Percentiles rank a stretch among this genome's conserved stretches.
These are phyloP conservation scores for Choanephora cucurbitarum DNA, from an alignment of 371 early-diverging fungal species.

Conservation along the genomic window DNA sequence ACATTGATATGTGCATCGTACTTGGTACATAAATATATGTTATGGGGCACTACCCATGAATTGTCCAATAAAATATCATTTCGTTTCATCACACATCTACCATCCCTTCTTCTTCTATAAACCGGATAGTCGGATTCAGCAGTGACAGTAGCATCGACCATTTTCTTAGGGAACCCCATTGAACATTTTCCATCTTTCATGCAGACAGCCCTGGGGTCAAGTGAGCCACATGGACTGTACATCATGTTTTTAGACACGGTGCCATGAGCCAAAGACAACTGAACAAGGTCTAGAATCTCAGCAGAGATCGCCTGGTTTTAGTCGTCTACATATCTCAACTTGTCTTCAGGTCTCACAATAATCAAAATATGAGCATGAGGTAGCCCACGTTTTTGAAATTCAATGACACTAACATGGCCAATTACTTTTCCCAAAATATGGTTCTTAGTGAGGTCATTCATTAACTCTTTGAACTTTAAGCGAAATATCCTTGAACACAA, in stretches of 20 bases:
- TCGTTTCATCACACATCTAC: neutral
- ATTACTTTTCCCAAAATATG: conserved; percentile 22
- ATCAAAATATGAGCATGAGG: conserved; percentile 38
- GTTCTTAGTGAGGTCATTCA: conserved; percentile 25
- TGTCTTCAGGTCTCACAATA: conserved; percentile 21
- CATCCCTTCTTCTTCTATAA: conserved; percentile 2
- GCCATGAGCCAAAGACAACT: conserved; percentile 22
- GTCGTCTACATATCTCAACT: conserved; percentile 16
- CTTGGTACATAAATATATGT: conserved; percentile 13
- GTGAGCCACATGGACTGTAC: conserved; percentile 35
- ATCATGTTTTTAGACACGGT: conserved; percentile 35
- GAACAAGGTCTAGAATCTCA: conserved; percentile 26
- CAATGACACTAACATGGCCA: conserved; percentile 13
- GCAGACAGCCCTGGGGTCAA: conserved; percentile 23
- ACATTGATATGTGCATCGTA: conserved; percentile 37
- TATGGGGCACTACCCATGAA: conserved; percentile 35
- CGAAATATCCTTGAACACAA: conserved; percentile 26
- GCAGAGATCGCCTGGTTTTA: conserved; percentile 30
- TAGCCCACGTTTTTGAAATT: conserved; percentile 38
- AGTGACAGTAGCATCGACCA: neutral
- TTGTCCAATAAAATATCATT: conserved; percentile 21
- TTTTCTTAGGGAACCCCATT: conserved; percentile 2
- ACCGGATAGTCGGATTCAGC: neutral
- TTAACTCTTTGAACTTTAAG: conserved; percentile 19
- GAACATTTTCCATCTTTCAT: conserved; percentile 21